phyloP scores from a whole-genome alignment of 495 filamentous ascomycete genomes.

The Symbiotaphrina buchneri region DNA sequence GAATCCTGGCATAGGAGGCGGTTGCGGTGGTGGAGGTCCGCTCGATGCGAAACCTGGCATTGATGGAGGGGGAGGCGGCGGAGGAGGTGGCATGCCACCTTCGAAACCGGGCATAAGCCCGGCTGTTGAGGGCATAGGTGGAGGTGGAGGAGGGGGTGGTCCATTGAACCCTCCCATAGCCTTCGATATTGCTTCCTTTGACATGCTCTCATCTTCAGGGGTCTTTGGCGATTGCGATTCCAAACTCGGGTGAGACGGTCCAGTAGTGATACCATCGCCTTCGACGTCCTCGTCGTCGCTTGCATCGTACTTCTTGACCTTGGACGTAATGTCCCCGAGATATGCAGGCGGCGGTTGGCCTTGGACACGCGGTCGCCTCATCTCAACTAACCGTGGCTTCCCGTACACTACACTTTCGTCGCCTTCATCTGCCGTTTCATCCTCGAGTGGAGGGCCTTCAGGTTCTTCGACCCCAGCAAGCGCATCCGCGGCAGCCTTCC shows the following conservation, averaged over 20 bases:
- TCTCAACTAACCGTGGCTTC: conserved; percentile 17
- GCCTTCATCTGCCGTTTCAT: conserved; percentile 12
- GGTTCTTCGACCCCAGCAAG: neutral
- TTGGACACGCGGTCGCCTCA: conserved; percentile 50
- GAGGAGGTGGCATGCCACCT: conserved; percentile 30
- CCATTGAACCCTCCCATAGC: conserved; percentile 13
- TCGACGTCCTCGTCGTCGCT: conserved; percentile 39
- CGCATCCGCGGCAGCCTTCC: neutral
- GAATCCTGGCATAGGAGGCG: conserved; percentile 27
- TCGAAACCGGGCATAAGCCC: conserved; percentile 19
- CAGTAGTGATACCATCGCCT: conserved; percentile 51
- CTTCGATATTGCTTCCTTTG: conserved; percentile 13
- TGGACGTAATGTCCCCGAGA: conserved; percentile 59
- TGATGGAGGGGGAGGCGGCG: conserved; percentile 22
- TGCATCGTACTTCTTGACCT: conserved; percentile 47
- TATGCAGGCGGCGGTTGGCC: conserved; percentile 50
- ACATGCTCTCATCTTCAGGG: conserved; percentile 34
- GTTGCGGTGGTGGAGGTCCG: conserved; percentile 17
- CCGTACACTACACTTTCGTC: conserved; percentile 17
- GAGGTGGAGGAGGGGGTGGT: conserved; percentile 25
- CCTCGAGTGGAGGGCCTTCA: conserved; percentile 13
- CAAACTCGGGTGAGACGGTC: conserved; percentile 52
- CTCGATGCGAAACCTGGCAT: conserved; percentile 14
- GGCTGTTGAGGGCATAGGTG: conserved; percentile 20
- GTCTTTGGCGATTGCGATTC: conserved; percentile 50